Evolutionary conservation across 352 stramenopile genomes (phyloP), one percentile per base, ranked within the genome.

Genomic region (Globisporangium paroecandrum): DNA sequence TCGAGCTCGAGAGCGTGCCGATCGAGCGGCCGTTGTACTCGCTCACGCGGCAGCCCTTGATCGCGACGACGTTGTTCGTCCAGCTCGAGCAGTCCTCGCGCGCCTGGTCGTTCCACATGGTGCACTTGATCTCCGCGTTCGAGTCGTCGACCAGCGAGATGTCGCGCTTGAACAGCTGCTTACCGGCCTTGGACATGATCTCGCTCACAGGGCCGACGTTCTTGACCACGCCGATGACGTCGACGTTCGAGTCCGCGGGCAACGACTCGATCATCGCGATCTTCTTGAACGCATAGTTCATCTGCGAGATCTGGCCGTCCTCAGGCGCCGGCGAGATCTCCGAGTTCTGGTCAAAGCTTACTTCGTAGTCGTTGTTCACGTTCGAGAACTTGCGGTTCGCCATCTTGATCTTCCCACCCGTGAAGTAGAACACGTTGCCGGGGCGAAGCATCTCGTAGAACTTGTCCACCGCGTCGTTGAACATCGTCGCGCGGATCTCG

Each of bases 401-500:
- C 74, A 98, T 94, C 85, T 99, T 99, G 68, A 99, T 81, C 65
- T 95, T 91, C 22, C 97, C 98, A 49, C 94, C 95, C 2, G 83
- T 84, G 69, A 99, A 98, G 71, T 89, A 98, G 73, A 98, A 99
- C 2, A 99, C 89, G 38, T 76, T 75, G 18, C 92, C 87, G 7
- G 87, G 83, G 62, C 81, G 78, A 41, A 99, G 77, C 15, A 96
- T 69, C 49, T 94, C 81, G 80, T 98, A 98, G 69, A 98, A 99
- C 72, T 98, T 98, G 70, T 99, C 97, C 18, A 98, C 96, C 0
- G 90, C 95, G 60, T 99, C 98, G 69, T 99, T 99, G 79, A 99
- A 99, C 72, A 99, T 98, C 24, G 98, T 99, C 57, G 84, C 96
- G 55, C 96, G 91, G 65, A 99, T 99, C 79, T 99, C 97, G 22